Evolutionary conservation across 179 eudicot genomes (phyloP).

Genomic region (Silene vulgaris): DNA sequence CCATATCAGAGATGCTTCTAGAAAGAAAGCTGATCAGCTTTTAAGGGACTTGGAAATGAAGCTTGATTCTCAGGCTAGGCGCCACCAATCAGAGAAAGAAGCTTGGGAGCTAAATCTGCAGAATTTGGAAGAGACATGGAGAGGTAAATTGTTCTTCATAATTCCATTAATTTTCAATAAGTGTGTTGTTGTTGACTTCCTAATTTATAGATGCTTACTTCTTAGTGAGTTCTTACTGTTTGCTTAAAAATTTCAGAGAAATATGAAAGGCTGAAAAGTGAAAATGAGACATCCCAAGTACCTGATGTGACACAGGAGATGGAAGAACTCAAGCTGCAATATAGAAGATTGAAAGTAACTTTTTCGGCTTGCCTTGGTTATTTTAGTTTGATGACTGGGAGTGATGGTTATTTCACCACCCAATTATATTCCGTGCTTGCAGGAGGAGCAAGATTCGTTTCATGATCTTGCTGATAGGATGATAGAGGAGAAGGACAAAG

Average conservation of each 20-base stretch:
- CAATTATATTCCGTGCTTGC: slow-evolving; percentile 27
- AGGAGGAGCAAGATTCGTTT: slow-evolving; percentile 92
- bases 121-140: slow-evolving; percentile 88
- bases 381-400: slow-evolving; percentile 11
- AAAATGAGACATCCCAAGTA: slow-evolving; percentile 46
- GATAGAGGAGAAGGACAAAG: slow-evolving; percentile 90
- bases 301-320: slow-evolving; percentile 55
- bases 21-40: slow-evolving; percentile 51
- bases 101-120: slow-evolving; percentile 64
- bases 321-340: slow-evolving; percentile 51
- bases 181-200: neutral
- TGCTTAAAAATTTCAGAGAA: slow-evolving; percentile 47
- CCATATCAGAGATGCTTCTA: slow-evolving; percentile 62
- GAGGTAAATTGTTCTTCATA: slow-evolving; percentile 40
- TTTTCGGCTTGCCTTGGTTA: slow-evolving; percentile 18
- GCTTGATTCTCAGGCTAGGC: slow-evolving; percentile 55
- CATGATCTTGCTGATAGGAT: slow-evolving; percentile 95
- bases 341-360: slow-evolving; percentile 63
- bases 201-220: slow-evolving; percentile 9
- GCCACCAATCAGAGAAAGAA: slow-evolving; percentile 57
- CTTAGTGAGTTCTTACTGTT: neutral
- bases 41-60: slow-evolving; percentile 67
- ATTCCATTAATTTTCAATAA: neutral
- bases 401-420: slow-evolving; percentile 12
- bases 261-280: slow-evolving; percentile 61